phyloP scores from a whole-genome alignment of 1,284 basidiomycete species.

The Athelia psychrophila region DNA sequence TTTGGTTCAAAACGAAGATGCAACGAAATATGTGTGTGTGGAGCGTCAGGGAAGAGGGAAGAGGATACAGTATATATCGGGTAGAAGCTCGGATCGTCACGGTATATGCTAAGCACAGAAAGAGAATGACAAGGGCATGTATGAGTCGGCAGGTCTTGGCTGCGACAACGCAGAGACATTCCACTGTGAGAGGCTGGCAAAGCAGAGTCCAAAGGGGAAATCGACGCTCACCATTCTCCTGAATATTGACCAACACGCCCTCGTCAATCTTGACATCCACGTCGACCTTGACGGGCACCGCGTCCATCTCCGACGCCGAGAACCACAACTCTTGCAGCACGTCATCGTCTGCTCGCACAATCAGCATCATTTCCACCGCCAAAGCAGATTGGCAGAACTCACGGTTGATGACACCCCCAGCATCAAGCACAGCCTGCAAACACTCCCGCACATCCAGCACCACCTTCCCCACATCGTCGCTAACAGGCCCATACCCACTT shows the following conservation, averaged over 20 bases:
- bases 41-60: too few species aligned
- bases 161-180: too few species aligned
- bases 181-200: too few species aligned
- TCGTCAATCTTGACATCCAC: constrained; percentile 21
- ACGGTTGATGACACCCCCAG: constrained; percentile 52
- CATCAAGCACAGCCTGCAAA: constrained; percentile 33
- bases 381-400: constrained; percentile 9
- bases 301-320: constrained; percentile 23
- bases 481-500: constrained; percentile 25
- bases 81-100: too few species aligned
- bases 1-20: too few species aligned
- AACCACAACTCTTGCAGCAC: constrained; percentile 41
- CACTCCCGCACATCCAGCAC: constrained; percentile 30
- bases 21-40: too few species aligned
- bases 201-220: too few species aligned
- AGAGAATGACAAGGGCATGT: too few species aligned
- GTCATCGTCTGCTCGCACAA: constrained; percentile 49
- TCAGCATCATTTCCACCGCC: neutral
- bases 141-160: too few species aligned
- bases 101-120: too few species aligned
- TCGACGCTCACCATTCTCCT: constrained; percentile 16
- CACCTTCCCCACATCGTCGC: constrained; percentile 29
- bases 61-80: too few species aligned
- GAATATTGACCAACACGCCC: constrained; percentile 12
- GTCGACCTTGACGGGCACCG: constrained; percentile 21